Base-by-base conservation (phyloP, 2,329 filamentous ascomycete genomes). In the Mycosphaerella arachidis region DNA sequence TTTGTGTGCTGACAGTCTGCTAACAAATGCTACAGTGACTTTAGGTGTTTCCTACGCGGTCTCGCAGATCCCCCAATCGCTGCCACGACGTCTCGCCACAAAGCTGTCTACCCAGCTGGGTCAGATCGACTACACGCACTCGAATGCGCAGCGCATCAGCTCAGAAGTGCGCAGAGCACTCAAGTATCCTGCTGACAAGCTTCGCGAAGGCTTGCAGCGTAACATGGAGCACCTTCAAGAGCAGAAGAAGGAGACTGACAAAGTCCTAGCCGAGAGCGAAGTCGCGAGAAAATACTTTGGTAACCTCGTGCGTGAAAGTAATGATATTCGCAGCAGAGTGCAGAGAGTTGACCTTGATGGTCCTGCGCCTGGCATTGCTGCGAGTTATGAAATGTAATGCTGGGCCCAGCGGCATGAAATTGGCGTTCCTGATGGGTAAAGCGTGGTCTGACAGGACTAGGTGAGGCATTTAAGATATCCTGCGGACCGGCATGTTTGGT, bases 41-140 rank as follows among this genome's bases (percentile, higher is more conserved):
- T 84, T 92, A 55, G 89, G 89, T 46, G 81, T 88, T 3, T 88
- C 87, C 61, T 97, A 96, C 74, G 81, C 96, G 59, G 79, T 99
- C 27, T 86, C 88, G 59, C 90, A 93, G 64, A 95, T 99, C 64
- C 94, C 94, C 20, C 85, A 88, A 56, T 94, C 93, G 0, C 85
- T 99, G 0, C 94, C 94, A 1, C 88, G 88, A 56, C 91, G 92
- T 10, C 84, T 99, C 6, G 88, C 89, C 46, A 83, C 83, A 70
- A 97, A 97, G 77, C 89, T 99, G 60, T 88, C 91, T 1, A 80
- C 85, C 33, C 90, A 92, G 69, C 86, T 99, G 40, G 79, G 84
- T 7, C 84, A 89, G 18, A 86, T 96, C 71, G 94, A 99, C 77
- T 99, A 97, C 72, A 90, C 94, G 1, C 94, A 99, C 75, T 78